A percentile compares a stretch with the other conserved stretches of the same genome.
phyloP scores from a whole-genome alignment of 192 early-diverging fungal species.

The Dimargaris xerosporica region DNA sequence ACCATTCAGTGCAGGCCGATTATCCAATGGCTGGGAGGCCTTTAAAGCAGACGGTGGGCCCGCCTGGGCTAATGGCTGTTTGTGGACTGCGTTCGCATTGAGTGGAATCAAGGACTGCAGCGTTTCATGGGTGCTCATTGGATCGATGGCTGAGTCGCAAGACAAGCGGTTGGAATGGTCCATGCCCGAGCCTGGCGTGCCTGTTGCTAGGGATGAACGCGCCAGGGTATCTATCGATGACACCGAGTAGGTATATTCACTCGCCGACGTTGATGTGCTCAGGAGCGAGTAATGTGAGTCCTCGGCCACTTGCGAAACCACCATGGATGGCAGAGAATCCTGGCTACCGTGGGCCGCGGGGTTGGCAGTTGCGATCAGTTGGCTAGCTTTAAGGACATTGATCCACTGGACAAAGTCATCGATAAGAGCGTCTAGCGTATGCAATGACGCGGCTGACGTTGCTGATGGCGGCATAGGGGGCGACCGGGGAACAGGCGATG shows the following conservation, averaged over 20 bases:
- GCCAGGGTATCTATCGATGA: background rate
- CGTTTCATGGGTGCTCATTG: background rate
- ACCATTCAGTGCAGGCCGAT: background rate
- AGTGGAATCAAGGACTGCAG: background rate
- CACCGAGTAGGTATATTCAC: background rate
- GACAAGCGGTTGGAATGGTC: background rate
- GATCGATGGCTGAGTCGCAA: constrained; percentile 1
- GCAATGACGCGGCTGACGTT: background rate
- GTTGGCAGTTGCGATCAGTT: too few relatives aligned
- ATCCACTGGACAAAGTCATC: too few relatives aligned
- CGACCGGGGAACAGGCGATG: background rate
- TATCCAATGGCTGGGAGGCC: background rate
- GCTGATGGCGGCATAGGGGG: background rate
- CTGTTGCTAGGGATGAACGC: background rate
- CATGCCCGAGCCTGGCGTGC: background rate
- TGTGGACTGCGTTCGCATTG: background rate
- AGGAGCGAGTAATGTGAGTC: too few relatives aligned
- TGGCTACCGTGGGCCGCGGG: too few relatives aligned
- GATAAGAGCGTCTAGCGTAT: too few relatives aligned
- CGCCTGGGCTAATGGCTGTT: background rate
- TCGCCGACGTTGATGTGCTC: background rate
- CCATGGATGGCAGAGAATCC: too few relatives aligned
- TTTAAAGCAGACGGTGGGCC: background rate
- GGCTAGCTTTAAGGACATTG: too few relatives aligned
- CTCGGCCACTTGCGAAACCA: too few relatives aligned